Base-by-base conservation (phyloP, 208 protist genomes). In the Tritrichomonas foetus region DNA sequence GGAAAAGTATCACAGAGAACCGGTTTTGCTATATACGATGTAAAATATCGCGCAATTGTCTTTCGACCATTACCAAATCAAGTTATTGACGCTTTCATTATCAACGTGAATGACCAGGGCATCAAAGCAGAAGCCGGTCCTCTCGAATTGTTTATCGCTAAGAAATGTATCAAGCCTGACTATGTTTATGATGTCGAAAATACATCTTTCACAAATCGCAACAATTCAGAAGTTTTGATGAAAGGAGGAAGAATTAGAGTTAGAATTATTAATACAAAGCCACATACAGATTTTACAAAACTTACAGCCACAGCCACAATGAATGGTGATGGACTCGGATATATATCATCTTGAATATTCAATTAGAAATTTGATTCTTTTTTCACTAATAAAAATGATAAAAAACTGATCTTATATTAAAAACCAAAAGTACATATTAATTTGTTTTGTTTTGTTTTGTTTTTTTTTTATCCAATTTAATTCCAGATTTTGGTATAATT, bases 71-170 rank as follows among this genome's bases (percentile, higher is more conserved):
- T n/a, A 20, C 14, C 33, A 89, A 36, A 30, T 39, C 30, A 53
- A 39, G 78, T 89, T 57, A 89, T 89, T 16, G 78, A 89, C 36
- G 78, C 78, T 33, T n/a, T 53, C 33, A 50, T 89, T 57, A 89
- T 5, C 0, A 39, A 11, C 20, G 25, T 89, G 5, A 89, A 89
- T 16, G 47, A 89, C 3, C 47, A 39, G 11, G 27, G 25, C 33
- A 57, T 89, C 0, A 57, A 53, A 27, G 78, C 78, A n/a, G 47
- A 89, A 53, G 78, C 78, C 22, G 78, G 78, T 39, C 78, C 78
- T 53, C 22, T 89, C 1, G 44, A 8, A 22, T 25, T 89, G 0
- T 44, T 47, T 57, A 36, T 89, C 30, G 14, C 78, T 33, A 57
- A 1, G 0, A 89, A 33, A 53, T 57, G 44, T 16, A 25, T 89